Percentiles rank a stretch among this genome's conserved stretches.
Conservation (phyloP, 805 yeast genomes). For the Candida tammaniensis region DNA sequence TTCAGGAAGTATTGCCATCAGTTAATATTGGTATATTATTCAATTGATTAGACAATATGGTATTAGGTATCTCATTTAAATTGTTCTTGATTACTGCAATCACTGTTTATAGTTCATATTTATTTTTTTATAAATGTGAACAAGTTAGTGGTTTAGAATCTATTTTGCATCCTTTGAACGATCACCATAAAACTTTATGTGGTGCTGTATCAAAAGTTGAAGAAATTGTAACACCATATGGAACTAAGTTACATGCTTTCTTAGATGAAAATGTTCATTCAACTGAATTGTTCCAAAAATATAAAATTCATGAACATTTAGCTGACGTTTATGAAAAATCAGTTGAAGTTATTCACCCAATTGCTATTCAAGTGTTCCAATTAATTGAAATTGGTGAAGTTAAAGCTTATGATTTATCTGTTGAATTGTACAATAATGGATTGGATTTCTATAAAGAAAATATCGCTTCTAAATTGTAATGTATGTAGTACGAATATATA, state of each 20-base stretch:
- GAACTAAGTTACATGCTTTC: constrained; percentile 21
- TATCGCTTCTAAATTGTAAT: constrained; percentile 17
- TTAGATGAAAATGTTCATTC: constrained; percentile 38
- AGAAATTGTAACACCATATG: constrained; percentile 28
- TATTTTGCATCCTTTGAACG: constrained; percentile 37
- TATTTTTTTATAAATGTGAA: constrained; percentile 39
- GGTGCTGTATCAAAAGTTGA: constrained; percentile 29
- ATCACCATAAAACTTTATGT: constrained; percentile 36
- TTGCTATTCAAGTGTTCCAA: constrained; percentile 29
- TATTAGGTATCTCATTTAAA: constrained; percentile 10
- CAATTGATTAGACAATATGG: constrained; percentile 8
- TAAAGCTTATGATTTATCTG: constrained; percentile 24
- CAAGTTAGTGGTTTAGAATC: constrained; percentile 27
- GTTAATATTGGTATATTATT: too few species aligned
- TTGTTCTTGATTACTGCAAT: constrained; percentile 20
- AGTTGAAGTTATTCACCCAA: constrained; percentile 25
- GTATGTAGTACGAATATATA: constrained; percentile 2
- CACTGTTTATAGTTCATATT: constrained; percentile 34
- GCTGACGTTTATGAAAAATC: constrained; percentile 13
- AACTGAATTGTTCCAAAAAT: constrained; percentile 32
- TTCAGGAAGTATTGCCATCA: too few species aligned
- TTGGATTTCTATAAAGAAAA: constrained; percentile 18
- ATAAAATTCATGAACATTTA: constrained; percentile 28
- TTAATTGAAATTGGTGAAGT: constrained; percentile 33
- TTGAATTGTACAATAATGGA: constrained; percentile 18